A percentile compares a stretch with the other conserved stretches of the same genome.
phyloP scores from a whole-genome alignment of 2,329 filamentous ascomycete species.

The Fusarium sp. region DNA sequence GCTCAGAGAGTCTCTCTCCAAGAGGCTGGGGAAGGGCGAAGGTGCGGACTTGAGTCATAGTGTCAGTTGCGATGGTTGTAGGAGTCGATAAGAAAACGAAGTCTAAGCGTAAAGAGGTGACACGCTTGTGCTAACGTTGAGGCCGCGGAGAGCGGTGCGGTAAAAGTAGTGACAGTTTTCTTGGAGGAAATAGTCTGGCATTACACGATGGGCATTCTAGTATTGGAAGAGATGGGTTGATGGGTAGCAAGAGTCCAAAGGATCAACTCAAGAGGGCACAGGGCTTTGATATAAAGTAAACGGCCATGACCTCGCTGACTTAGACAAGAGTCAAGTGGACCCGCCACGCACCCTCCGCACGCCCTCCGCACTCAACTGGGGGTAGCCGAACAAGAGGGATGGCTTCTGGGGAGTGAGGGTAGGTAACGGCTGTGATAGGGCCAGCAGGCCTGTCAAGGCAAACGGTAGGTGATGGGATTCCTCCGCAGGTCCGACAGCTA shows the following conservation, averaged over 20 bases:
- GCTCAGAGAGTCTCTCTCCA: conserved; percentile 72
- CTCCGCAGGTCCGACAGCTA: conserved; percentile 43
- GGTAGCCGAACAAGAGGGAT: conserved; percentile 34
- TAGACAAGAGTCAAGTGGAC: conserved; percentile 47
- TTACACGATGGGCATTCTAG: conserved; percentile 60
- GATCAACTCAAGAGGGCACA: conserved; percentile 33
- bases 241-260: conserved; percentile 12
- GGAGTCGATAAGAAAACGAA: conserved; percentile 10
- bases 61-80: conserved; percentile 42
- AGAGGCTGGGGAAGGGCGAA: conserved; percentile 76
- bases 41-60: conserved; percentile 52
- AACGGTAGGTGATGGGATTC: conserved; percentile 17
- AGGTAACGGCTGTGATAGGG: conserved; percentile 31
- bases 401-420: conserved; percentile 21
- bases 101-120: conserved; percentile 78
- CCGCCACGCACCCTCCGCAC: conserved; percentile 40
- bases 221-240: conserved; percentile 18
- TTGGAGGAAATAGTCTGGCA: conserved; percentile 85
- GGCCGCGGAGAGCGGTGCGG: conserved; percentile 86
- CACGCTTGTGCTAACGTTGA: conserved; percentile 84
- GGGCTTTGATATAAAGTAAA: conserved; percentile 43
- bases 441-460: conserved; percentile 4
- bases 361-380: conserved; percentile 30
- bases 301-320: conserved; percentile 43
- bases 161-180: conserved; percentile 96